A percentile compares a stretch with the other conserved stretches of the same genome.
These are phyloP conservation scores for Seminavis robusta DNA, from an alignment of 108 stramenopile genomes.

Conservation along the genomic window DNA sequence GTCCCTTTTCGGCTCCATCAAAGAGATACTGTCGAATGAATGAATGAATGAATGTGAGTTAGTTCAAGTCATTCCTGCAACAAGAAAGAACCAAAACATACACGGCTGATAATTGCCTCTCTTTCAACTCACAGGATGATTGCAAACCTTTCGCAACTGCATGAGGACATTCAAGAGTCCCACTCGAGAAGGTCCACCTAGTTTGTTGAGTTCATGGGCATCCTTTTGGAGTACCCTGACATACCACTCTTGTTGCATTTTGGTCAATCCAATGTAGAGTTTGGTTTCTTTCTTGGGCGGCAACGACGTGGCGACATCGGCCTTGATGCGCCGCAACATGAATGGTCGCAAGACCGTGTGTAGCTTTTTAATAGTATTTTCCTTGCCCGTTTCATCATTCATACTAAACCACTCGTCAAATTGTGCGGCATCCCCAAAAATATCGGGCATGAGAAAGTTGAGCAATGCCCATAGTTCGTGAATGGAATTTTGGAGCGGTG, in stretches of 20 bases:
- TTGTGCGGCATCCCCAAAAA: slow-evolving; percentile 92
- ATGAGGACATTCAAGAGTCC: slow-evolving; percentile 96
- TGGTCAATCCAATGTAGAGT: slow-evolving; percentile 89
- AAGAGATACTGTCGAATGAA: no score
- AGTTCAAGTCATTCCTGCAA: no score
- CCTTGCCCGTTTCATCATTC: slow-evolving; percentile 62
- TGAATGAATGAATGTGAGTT: no score
- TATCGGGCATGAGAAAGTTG: slow-evolving; percentile 93
- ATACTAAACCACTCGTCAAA: slow-evolving; percentile 96
- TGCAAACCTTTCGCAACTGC: slow-evolving; percentile 98
- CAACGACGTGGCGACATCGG: slow-evolving; percentile 91
- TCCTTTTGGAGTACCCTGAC: slow-evolving; percentile 88
- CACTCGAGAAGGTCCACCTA: slow-evolving; percentile 90
- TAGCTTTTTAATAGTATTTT: slow-evolving; percentile 95
- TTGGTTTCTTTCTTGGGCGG: slow-evolving; percentile 97
- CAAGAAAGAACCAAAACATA: no score
- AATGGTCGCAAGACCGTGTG: slow-evolving; percentile 97
- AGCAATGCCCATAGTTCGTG: slow-evolving; percentile 95
- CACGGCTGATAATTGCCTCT: no score
- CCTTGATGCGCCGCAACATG: slow-evolving; percentile 98
- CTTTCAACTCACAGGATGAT: no score
- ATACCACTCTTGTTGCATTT: slow-evolving; percentile 98
- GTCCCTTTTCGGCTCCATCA: slow-evolving; percentile 95
- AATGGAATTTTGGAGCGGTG: slow-evolving; percentile 91
- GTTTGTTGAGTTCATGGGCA: slow-evolving; percentile 86